Conservation (phyloP, 768 basidiomycete species). For the Rhodotorula kratochvilovae region DNA sequence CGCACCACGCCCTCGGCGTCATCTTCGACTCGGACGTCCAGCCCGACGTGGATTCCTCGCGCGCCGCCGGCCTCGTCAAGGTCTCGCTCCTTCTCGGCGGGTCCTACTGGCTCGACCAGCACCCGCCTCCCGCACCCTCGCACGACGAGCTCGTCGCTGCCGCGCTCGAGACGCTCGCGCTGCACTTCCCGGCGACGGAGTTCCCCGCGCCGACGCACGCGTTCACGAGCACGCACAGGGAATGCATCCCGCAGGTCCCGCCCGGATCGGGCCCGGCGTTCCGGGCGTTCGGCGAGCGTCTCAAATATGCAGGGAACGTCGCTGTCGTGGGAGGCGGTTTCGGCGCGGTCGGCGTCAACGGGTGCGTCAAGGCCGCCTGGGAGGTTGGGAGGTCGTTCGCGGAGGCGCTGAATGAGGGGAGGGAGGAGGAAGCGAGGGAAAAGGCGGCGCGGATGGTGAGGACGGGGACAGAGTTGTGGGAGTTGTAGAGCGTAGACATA, state of each 20-base stretch:
- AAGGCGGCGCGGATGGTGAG: background rate
- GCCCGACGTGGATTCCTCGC: constrained; percentile 56
- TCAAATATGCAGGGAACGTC: constrained; percentile 2
- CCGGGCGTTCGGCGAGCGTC: background rate
- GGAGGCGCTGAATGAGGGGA: background rate
- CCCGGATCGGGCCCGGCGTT: background rate
- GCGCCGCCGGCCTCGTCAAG: constrained; percentile 54
- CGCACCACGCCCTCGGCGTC: constrained; percentile 65
- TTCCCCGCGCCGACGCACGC: constrained; percentile 18
- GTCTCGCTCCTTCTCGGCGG: constrained; percentile 67
- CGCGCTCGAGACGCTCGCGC: constrained; percentile 15
- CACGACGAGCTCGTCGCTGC: constrained; percentile 20
- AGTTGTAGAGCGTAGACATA: constrained; percentile 16
- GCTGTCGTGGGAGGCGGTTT: constrained; percentile 30
- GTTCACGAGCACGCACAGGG: constrained; percentile 13
- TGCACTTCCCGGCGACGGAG: constrained; percentile 2
- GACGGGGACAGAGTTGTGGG: constrained; percentile 33
- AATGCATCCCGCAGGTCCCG: constrained; percentile 38
- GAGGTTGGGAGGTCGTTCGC: constrained; percentile 26
- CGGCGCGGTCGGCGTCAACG: constrained; percentile 26
- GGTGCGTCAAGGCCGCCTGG: constrained; percentile 27
- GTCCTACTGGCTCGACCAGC: too few species aligned
- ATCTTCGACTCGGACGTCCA: constrained; percentile 84
- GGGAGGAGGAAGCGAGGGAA: background rate
- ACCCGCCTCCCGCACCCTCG: background rate